Base-by-base conservation (phyloP, 225 moss, liverwort and hornwort species). In the Polytrichum formosum region DNA sequence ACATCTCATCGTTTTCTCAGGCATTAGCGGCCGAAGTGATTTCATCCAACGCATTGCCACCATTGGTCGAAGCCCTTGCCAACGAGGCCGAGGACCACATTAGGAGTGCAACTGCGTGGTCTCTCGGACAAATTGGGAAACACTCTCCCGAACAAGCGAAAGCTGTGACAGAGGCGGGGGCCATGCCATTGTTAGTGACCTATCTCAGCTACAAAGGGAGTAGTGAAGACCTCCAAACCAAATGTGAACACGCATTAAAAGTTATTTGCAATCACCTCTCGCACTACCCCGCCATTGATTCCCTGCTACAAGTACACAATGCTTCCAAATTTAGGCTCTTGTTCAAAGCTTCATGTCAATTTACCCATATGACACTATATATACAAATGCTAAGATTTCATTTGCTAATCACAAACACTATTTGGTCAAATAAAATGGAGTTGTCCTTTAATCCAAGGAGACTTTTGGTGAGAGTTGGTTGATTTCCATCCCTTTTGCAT, bases 41-140 rank as follows among this genome's bases (percentile, higher is more conserved):
- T 37, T 76, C 79, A 53, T 90, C 97, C 1, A 91, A 93, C 67
- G 93, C 92, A 20, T 78, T 97, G 23, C 88, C 81, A 18, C 88
- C 94, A 7, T 53, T 97, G 63, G 75, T 94, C 22, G 93, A 97
- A 61, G 92, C 91, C 25, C 82, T 97, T 25, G 83, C 84, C 62
- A 86, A 92, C 46, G 97, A 97, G 70, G 63, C 72, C 22, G 89
- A 97, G 73, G 94, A 97, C 31, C 91, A 97, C 71, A 72, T 97
- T 28, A 94, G 90, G 67, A 90, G 97, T 65, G 97, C 97, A 19
- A 92, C 88, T 64, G 97, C 97, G 2, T 97, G 97, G 97, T 80
- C 88, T 2, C 56, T 97, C 28, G 97, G 97, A 16, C 92, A 97
- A 55, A 82, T 97, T 53, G 97, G 97, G 6, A 92, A 92, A 29